Evolutionary conservation across 192 early-diverging fungal genomes (phyloP).

Genomic region (Coemansia sp.): DNA sequence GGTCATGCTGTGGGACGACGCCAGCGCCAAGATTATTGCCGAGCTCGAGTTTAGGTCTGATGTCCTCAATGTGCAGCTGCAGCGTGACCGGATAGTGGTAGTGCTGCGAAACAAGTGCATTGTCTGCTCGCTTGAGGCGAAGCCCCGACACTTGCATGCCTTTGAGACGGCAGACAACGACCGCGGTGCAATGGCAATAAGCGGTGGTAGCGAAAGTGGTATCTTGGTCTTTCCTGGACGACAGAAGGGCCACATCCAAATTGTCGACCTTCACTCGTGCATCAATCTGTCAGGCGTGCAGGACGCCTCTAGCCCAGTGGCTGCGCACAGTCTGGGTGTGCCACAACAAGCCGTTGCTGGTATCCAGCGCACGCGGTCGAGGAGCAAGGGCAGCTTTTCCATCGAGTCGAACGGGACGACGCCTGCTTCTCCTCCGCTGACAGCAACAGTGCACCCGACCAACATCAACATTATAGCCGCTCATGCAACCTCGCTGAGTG

Average conservation of each 20-base stretch:
- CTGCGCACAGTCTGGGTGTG: not conserved
- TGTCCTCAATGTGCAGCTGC: conserved; percentile 74
- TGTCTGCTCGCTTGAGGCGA: conserved; percentile 70
- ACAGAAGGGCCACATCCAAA: conserved; percentile 80
- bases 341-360: not conserved
- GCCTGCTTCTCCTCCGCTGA: conserved; percentile 26
- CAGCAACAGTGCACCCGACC: conserved; percentile 44
- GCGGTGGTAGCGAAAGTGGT: conserved; percentile 61
- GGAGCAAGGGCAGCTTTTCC: conserved; percentile 40
- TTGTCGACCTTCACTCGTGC: conserved; percentile 70
- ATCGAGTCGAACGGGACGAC: conserved; percentile 26
- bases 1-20: conserved; percentile 86
- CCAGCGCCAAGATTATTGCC: conserved; percentile 62
- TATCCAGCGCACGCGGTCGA: conserved; percentile 28
- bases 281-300: conserved; percentile 22
- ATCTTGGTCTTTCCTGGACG: conserved; percentile 82
- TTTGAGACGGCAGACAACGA: conserved; percentile 83
- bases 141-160: conserved; percentile 70
- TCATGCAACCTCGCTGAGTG: conserved; percentile 73
- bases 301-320: not conserved
- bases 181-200: conserved; percentile 68
- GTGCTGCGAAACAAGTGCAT: conserved; percentile 73
- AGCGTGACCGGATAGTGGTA: conserved; percentile 76
- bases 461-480: conserved; percentile 80
- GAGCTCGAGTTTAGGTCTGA: conserved; percentile 79